Base-by-base conservation (phyloP, 2,329 filamentous ascomycete genomes). In the Lasiodiplodia theobromae region DNA sequence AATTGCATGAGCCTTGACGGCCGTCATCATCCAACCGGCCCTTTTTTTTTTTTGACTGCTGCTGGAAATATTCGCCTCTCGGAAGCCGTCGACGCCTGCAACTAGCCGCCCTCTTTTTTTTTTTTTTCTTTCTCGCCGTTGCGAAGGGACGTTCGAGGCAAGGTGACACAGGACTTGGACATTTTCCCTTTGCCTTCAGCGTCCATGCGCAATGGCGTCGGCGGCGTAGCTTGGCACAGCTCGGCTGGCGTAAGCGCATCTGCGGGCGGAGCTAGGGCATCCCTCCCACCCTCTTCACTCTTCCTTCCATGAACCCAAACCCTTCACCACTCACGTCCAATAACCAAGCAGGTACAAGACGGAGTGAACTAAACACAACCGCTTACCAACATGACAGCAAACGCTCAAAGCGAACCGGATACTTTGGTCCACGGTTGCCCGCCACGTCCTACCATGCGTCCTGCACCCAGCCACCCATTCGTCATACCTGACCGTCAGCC, bases 201-300 rank as follows among this genome's bases (percentile, higher is more conserved):
- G 25, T 63, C 58, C 60, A 64, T 52, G 60, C 60, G n/a, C 47
- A 2, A 64, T 64, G 44, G 60, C 60, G 60, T 64, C 60, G 60
- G 60, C 60, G 60, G 60, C 60, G 60, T 18, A 25, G 44, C 60
- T 53, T 64, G 60, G 60, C 60, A n/a, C n/a, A 16, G 28, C 40
- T 64, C 60, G 60, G 60, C 60, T 64, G 60, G 60, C 60, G 60
- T 64, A 52, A 52, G 60, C 51, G 12, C 28, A 21, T 37, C 21
- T 47, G 40, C 18, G 34, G 23, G 56, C 34, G 38, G n/a, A 40
- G n/a, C 54, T 47, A 14, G 44, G 44, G 34, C 34, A 34, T 44
- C 56, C 56, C 37, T 56, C 16, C 52, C 52, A 49, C 18, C 31
- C 54, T 38, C 54, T 40, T 21, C 54, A 28, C 10, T 12, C 31